Evolutionary conservation across 305 asterid species (phyloP), one percentile per base, ranked within the genome.

Genomic region (Monarda citriodora): DNA sequence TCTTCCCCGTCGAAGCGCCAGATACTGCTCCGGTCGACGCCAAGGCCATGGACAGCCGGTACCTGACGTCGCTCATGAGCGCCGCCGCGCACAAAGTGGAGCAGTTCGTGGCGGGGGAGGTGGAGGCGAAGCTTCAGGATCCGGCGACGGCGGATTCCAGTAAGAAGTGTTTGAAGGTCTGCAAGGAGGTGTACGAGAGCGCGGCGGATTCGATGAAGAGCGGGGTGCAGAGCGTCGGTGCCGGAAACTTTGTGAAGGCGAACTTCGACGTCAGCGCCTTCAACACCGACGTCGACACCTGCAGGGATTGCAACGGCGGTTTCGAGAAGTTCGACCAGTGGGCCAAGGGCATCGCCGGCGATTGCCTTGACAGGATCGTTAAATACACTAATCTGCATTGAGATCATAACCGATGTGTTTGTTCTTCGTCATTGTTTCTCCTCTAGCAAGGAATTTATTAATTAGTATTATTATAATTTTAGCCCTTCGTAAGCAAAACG

Each of bases 211-310:
- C 81, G 0, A 60, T 80, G 67, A 65, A 60, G 73, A 77, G 56
- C 7, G 79, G 76, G 2, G 22, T 73, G 69, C 81, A 75, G 42
- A 75, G 69, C 79, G 36, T 75, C 2, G 5, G 42, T 7, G 48
- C 58, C 6, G 64, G 70, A 3, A 73, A 79, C 45, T 72, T 65
- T 58, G 34, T 60, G 25, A 83, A 75, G 66, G 84, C 84, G 5
- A 67, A 58, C 44, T 61, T 77, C 31, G 87, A 77, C 42, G 54
- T 80, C 2, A 72, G 78, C 56, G 86, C 84, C 3, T 70, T 80
- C 45, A 44, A 63, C 31, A 71, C 72, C 13, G 41, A 77, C 41
- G 53, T 80, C 11, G 87, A 75, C 40, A 73, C 84, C 11, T 80
- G 90, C 70, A 38, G 69, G 16, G 87, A 83, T 6, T 83, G 87